Evolutionary conservation across 2,329 filamentous ascomycete genomes (phyloP).

Genomic region (Ophiostoma tasmaniense): DNA sequence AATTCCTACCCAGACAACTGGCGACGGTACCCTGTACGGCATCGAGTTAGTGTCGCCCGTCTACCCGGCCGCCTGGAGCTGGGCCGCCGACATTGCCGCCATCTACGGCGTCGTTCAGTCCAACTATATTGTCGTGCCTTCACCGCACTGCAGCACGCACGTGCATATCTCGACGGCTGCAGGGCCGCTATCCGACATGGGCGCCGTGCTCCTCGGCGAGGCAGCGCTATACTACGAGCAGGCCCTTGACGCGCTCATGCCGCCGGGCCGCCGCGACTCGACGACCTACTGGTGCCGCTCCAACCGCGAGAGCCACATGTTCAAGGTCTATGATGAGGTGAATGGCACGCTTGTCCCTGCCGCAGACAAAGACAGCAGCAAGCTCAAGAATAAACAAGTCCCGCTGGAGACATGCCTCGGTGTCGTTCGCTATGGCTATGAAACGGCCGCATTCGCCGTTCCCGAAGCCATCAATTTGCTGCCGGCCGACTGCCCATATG

Average conservation of each 20-base stretch:
- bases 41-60: slow-evolving; percentile 29
- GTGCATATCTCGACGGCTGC: slow-evolving; percentile 29
- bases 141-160: slow-evolving; percentile 31
- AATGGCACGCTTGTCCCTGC: slow-evolving; percentile 21
- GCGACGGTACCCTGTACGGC: slow-evolving; percentile 26
- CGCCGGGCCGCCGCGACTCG: slow-evolving; percentile 21
- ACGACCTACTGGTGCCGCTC: slow-evolving; percentile 31
- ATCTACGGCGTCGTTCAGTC: slow-evolving; percentile 27
- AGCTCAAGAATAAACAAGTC: neutral
- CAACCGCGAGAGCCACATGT: slow-evolving; percentile 26
- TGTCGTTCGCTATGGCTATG: slow-evolving; percentile 23
- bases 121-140: slow-evolving; percentile 23
- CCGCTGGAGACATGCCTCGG: slow-evolving; percentile 19
- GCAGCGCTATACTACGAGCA: slow-evolving; percentile 29
- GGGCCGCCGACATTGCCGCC: slow-evolving; percentile 26
- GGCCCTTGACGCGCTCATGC: slow-evolving; percentile 29
- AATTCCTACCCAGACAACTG: slow-evolving; percentile 27
- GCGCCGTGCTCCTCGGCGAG: slow-evolving; percentile 25
- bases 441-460: slow-evolving; percentile 5
- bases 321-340: slow-evolving; percentile 24
- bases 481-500: slow-evolving; percentile 26
- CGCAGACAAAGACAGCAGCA: slow-evolving; percentile 9
- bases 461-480: slow-evolving; percentile 28
- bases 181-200: slow-evolving; percentile 24
- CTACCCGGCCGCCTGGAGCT: slow-evolving; percentile 25